Base-by-base conservation (phyloP, 192 early-diverging fungal genomes). In the Gryganskiella cystojenkinii region DNA sequence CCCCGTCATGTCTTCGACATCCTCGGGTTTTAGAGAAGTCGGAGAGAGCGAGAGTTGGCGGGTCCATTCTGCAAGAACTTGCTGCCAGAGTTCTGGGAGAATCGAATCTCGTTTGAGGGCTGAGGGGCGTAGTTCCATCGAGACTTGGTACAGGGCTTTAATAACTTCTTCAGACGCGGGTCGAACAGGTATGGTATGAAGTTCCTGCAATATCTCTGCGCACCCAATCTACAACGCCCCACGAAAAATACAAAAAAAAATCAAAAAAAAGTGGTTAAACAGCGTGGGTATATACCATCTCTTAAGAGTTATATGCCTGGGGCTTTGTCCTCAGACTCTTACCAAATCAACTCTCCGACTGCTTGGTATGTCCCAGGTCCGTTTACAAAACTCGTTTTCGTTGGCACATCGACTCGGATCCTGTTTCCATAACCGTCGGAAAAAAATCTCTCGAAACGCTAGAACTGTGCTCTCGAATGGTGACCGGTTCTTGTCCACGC, bases 181-280 rank as follows among this genome's bases (percentile, higher is more conserved):
- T 64, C 74, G 46, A 6, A 51, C 52, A 6, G 74, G 66, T 27
- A 46, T 49, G 3, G 27, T 13, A 19, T 58, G 63, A 0, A 78
- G 56, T 53, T 78, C 74, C 72, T 76, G 37, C 6, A 78, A 45
- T 4, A 78, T 11, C 11, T 78, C 74, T 8, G 74, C 74, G 24
- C 61, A 78, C 34, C 68, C 74, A 30, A 78, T 78, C 74, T 78
- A n/a, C n/a, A n/a, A n/a, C n/a, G n/a, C n/a, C n/a, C n/a, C n/a
- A n/a, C n/a, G n/a, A n/a, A n/a, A n/a, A n/a, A n/a, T n/a, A n/a
- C n/a, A n/a, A n/a, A n/a, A n/a, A 2, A 31, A 22, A 25, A 42
- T 40, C 17, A n/a, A 31, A 34, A 0, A 3, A 20, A 17, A 31
- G 10, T 7, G 17, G 34, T 24, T 34, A 25, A 15, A 53, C 15